phyloP scores from a whole-genome alignment of 805 yeast species.

The Teunomyces cretensis region DNA sequence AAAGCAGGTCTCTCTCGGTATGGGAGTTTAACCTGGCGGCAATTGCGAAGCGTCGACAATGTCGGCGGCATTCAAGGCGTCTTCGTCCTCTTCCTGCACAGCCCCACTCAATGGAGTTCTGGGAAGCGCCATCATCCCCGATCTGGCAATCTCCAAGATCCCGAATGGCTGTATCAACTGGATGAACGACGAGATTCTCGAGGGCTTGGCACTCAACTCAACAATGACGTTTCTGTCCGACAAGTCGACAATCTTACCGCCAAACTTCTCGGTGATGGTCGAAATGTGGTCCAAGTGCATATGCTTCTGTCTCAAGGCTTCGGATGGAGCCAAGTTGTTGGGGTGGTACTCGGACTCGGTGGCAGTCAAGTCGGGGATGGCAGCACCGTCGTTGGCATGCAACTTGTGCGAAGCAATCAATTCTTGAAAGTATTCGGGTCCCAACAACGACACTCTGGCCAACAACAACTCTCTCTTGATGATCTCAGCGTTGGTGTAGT shows the following conservation, averaged over 20 bases:
- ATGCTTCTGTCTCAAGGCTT: slow-evolving; percentile 92
- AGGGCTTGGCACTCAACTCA: slow-evolving; percentile 92
- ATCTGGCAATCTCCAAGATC: slow-evolving; percentile 90
- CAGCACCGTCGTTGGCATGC: slow-evolving; percentile 37
- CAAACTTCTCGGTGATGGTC: slow-evolving; percentile 78
- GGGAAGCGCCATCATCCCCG: slow-evolving; percentile 98
- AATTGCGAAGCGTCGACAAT: slow-evolving; percentile 84
- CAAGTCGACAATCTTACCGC: slow-evolving; percentile 90
- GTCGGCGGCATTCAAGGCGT: slow-evolving; percentile 56
- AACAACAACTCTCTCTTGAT: slow-evolving; percentile 87
- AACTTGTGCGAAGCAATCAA: slow-evolving; percentile 80
- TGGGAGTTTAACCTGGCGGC: slow-evolving; percentile 95
- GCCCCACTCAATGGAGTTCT: slow-evolving; percentile 79
- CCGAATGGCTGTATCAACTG: slow-evolving; percentile 94
- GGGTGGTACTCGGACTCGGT: slow-evolving; percentile 71
- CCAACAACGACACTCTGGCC: slow-evolving; percentile 89
- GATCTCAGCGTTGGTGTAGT: slow-evolving; percentile 86
- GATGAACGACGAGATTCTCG: slow-evolving; percentile 81
- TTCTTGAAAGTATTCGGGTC: slow-evolving; percentile 98
- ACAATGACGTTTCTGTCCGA: slow-evolving; percentile 92
- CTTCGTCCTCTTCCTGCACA: slow-evolving; percentile 43
- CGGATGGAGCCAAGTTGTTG: slow-evolving; percentile 82
- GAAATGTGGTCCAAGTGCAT: slow-evolving; percentile 83
- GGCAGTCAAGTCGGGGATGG: slow-evolving; percentile 45
- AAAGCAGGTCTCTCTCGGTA: no score